Base-by-base conservation (phyloP, 2,329 filamentous ascomycete genomes). In the Fusarium mangiferae region DNA sequence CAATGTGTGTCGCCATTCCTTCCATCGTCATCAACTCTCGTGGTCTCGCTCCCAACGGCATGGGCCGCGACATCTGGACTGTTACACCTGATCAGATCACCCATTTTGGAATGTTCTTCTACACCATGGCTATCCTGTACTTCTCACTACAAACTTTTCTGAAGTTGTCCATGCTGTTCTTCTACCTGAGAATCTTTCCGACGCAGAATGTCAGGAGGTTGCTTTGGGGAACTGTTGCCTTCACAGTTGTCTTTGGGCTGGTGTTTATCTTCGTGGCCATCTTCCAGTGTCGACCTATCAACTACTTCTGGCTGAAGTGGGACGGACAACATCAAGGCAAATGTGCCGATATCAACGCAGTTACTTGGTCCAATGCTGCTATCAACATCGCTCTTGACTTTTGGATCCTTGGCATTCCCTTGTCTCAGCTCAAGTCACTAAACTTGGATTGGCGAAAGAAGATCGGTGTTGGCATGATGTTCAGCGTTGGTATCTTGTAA, bases 171-270 rank as follows among this genome's bases (percentile, higher is more conserved):
- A 81, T 90, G 30, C 79, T 90, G 2, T 82, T 87, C 74, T 89
- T 90, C 78, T 90, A 89, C 73, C 80, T 88, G 10, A 84, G 87
- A 59, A 86, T 90, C 62, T 90, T 90, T 69, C 86, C 86, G 0
- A 75, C 79, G 0, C 67, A 59, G 0, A 64, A 54, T 7, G 82
- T 88, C 15, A 82, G 83, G 20, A 80, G 78, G 11, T 52, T 86
- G 18, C 80, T 88, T 11, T 84, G 82, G 79, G 81, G 68, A n/a
- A 86, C 85, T 0, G 73, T 87, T 41, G 72, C 74, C 8, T 81
- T 87, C 61, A 83, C 82, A 49, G 44, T 77, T 10, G 14, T 83
- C 3, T 86, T 82, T 59, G 85, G 85, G 6, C 7, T 85, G 22
- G 72, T 78, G 6, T 89, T 87, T 42, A 61, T 84, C 24, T 68